Conservation (phyloP, 192 early-diverging fungal species). For the Helicostylum pulchrum region DNA sequence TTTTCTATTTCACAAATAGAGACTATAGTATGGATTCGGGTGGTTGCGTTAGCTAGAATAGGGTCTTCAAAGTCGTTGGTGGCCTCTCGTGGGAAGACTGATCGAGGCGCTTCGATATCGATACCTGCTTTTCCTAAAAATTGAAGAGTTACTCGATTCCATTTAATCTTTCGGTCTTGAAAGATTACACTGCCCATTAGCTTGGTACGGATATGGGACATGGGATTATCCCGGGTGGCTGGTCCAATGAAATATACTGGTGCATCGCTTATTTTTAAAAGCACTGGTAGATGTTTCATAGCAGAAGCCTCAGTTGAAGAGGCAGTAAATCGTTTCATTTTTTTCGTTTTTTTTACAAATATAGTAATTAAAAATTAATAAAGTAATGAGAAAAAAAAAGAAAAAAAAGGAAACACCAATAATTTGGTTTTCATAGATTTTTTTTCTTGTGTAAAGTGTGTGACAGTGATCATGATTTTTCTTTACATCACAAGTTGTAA, state of each 20-base stretch:
- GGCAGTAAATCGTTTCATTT: conserved; percentile 12
- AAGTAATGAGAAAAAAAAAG: conserved; percentile 4
- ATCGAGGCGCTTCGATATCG: conserved; percentile 17
- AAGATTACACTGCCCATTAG: conserved; percentile 29
- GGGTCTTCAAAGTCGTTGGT: conserved; percentile 2
- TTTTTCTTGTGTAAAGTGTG: too few species aligned
- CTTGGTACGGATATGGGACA: conserved; percentile 32
- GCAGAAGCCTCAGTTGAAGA: neutral
- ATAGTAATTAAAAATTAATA: neutral
- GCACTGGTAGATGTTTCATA: conserved; percentile 19
- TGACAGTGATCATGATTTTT: too few species aligned
- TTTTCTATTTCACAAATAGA: conserved; percentile 37
- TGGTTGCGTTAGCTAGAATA: neutral
- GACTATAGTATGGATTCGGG: conserved; percentile 18
- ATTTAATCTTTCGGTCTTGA: conserved; percentile 29
- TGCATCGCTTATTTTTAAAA: conserved; percentile 9
- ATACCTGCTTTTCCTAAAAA: conserved; percentile 30
- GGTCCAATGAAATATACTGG: conserved; percentile 36
- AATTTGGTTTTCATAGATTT: neutral
- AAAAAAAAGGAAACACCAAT: conserved; percentile 11
- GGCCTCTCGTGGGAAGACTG: conserved; percentile 3
- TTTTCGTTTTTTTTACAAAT: neutral
- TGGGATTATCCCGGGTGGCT: conserved; percentile 31
- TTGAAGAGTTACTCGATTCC: conserved; percentile 34
- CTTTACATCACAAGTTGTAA: too few species aligned